Conservation (phyloP, 768 basidiomycete species). For the Sarcomyxa edulis region DNA sequence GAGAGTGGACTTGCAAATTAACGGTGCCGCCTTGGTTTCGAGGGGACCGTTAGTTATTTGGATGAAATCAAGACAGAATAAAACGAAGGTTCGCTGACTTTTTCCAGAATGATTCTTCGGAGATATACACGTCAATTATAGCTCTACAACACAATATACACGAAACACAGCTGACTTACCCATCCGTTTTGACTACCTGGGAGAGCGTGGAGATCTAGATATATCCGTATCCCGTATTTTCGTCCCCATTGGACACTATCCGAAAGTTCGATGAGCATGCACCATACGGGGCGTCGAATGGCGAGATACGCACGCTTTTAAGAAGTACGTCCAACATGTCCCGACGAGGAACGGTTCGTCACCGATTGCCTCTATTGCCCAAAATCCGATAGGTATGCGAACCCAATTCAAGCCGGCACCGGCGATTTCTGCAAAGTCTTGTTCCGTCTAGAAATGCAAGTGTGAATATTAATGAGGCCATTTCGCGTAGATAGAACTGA, state of each 20-base stretch:
- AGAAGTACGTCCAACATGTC: constrained; percentile 66
- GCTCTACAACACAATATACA: not conserved
- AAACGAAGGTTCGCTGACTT: constrained; percentile 4
- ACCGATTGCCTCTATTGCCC: constrained; percentile 76
- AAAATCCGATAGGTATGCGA: constrained; percentile 80
- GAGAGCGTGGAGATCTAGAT: constrained; percentile 72
- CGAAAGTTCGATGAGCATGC: too few species aligned
- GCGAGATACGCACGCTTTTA: constrained; percentile 30
- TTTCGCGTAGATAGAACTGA: constrained; percentile 25
- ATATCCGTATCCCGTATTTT: constrained; percentile 88
- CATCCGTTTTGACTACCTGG: constrained; percentile 84
- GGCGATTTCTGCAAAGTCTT: constrained; percentile 69
- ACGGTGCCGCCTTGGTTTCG: constrained; percentile 41
- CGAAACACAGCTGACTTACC: constrained; percentile 25
- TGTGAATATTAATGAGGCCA: not conserved
- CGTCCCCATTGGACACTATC: constrained; percentile 78
- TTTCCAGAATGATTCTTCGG: constrained; percentile 55
- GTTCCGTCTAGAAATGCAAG: constrained; percentile 46
- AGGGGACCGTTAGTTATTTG: too few species aligned
- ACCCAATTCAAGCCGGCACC: constrained; percentile 85
- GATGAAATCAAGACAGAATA: too few species aligned
- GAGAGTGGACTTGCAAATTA: constrained; percentile 45
- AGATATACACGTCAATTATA: constrained; percentile 8
- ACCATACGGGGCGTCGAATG: constrained; percentile 6
- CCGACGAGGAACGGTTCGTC: constrained; percentile 80